These are phyloP conservation scores for Elsinoe australis DNA, from an alignment of 2,329 filamentous ascomycete species.

Conservation along the genomic window DNA sequence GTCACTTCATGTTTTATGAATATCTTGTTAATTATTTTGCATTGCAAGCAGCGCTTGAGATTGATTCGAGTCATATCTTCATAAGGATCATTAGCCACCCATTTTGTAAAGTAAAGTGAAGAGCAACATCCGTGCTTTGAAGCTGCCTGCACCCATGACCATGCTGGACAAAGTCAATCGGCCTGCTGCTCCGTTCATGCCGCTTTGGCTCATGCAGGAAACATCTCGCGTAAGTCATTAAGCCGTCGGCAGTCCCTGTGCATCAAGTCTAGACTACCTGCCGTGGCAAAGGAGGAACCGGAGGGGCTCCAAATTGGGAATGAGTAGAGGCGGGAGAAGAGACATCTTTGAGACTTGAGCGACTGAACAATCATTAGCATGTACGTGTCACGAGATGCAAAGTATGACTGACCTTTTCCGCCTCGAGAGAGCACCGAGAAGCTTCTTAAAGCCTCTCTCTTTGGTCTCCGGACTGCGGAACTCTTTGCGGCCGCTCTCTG, in stretches of 20 bases:
- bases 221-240: slow-evolving; percentile 7
- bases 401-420: slow-evolving; percentile 14
- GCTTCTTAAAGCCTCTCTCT: slow-evolving; percentile 13
- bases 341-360: slow-evolving; percentile 11
- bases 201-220: too few species aligned
- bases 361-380: slow-evolving; percentile 2
- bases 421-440: slow-evolving; percentile 12
- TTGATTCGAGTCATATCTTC: slow-evolving; percentile 6
- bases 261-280: neutral
- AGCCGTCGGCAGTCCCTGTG: neutral
- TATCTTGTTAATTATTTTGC: too few species aligned
- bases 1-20: too few species aligned
- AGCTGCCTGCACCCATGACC: neutral
- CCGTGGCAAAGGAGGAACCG: slow-evolving; percentile 12
- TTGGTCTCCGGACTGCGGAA: slow-evolving; percentile 6
- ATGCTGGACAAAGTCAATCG: too few species aligned
- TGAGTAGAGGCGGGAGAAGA: slow-evolving; percentile 2
- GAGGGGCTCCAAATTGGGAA: slow-evolving; percentile 4
- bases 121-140: neutral
- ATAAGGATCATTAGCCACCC: slow-evolving; percentile 5
- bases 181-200: too few species aligned
- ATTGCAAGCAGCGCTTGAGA: too few species aligned
- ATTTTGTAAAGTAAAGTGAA: too few species aligned
- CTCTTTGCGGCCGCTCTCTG: slow-evolving; percentile 1
- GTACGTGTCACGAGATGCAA: neutral